Evolutionary conservation across 2,329 filamentous ascomycete genomes (phyloP).

Genomic region (Cytospora mali): DNA sequence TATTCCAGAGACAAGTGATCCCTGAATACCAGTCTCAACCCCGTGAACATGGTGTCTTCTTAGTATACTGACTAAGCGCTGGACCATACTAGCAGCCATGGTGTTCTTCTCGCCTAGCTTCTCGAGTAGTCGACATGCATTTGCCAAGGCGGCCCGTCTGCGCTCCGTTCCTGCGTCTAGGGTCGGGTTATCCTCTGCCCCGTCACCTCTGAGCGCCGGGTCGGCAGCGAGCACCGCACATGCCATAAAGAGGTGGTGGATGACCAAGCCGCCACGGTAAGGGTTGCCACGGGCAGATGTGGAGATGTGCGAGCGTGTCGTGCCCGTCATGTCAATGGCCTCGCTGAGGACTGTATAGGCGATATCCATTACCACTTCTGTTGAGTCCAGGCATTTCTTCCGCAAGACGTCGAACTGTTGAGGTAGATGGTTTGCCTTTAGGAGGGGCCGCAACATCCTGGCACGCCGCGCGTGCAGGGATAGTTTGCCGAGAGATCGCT

Average conservation of each 20-base stretch:
- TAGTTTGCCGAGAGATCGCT: conserved; percentile 11
- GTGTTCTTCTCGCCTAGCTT: conserved; percentile 26
- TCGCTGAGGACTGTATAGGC: conserved; percentile 17
- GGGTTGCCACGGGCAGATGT: conserved; percentile 5
- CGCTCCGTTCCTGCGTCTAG: conserved; percentile 23
- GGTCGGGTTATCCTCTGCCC: background rate
- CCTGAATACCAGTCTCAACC: background rate
- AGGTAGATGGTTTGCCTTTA: conserved; percentile 19
- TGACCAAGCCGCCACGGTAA: conserved; percentile 19
- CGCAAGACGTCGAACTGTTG: conserved; percentile 18
- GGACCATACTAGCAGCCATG: conserved; percentile 28
- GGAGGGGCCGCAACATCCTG: conserved; percentile 17
- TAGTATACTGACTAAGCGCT: conserved; percentile 26
- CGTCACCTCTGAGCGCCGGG: conserved; percentile 10
- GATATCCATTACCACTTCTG: conserved; percentile 20
- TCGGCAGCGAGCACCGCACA: conserved; percentile 29
- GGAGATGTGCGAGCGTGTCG: background rate
- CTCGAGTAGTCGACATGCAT: conserved; percentile 29
- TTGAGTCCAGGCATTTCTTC: conserved; percentile 17
- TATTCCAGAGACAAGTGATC: background rate
- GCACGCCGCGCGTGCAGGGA: conserved; percentile 21
- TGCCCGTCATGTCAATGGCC: conserved; percentile 10
- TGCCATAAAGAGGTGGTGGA: conserved; percentile 27
- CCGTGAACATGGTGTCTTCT: conserved; percentile 23
- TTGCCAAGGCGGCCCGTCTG: conserved; percentile 22